Percentiles rank a stretch among this genome's conserved stretches.
Evolutionary conservation across 768 basidiomycete species (phyloP).

Genomic region (Xerocomellus intermedius): DNA sequence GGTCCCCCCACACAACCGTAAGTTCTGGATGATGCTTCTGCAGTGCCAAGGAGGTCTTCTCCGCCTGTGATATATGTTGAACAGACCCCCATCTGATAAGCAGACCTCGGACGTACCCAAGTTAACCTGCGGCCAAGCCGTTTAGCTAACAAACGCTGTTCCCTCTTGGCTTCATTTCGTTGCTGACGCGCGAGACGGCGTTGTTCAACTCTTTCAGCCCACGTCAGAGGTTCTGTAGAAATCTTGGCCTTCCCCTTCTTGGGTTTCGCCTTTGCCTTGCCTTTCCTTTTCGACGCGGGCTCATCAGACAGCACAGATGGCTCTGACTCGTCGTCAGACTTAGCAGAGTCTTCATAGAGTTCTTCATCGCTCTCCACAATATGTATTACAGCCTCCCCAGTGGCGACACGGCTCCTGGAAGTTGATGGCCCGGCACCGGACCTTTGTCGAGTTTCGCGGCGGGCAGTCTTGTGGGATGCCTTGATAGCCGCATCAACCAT

Average conservation of each 20-base stretch:
- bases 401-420: conserved; percentile 43
- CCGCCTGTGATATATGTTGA: conserved; percentile 51
- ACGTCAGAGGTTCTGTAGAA: background rate
- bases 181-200: conserved; percentile 21
- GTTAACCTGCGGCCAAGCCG: conserved; percentile 76
- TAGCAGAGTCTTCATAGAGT: background rate
- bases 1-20: conserved; percentile 81
- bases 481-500: conserved; percentile 60
- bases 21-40: conserved; percentile 78
- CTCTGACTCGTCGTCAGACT: conserved; percentile 10
- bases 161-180: conserved; percentile 37
- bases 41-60: conserved; percentile 63
- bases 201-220: conserved; percentile 8
- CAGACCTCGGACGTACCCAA: conserved; percentile 43
- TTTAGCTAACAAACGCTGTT: conserved; percentile 48
- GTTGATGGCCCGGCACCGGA: conserved; percentile 33
- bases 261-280: conserved; percentile 30
- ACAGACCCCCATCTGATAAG: conserved; percentile 4
- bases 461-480: conserved; percentile 46
- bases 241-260: conserved; percentile 12
- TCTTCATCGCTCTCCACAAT: conserved; percentile 14
- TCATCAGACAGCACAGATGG: conserved; percentile 8
- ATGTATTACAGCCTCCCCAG: conserved; percentile 19
- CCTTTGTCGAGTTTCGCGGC: conserved; percentile 27
- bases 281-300: conserved; percentile 31